Base-by-base conservation (phyloP, 805 yeast genomes). In the Candida coleopterorum region DNA sequence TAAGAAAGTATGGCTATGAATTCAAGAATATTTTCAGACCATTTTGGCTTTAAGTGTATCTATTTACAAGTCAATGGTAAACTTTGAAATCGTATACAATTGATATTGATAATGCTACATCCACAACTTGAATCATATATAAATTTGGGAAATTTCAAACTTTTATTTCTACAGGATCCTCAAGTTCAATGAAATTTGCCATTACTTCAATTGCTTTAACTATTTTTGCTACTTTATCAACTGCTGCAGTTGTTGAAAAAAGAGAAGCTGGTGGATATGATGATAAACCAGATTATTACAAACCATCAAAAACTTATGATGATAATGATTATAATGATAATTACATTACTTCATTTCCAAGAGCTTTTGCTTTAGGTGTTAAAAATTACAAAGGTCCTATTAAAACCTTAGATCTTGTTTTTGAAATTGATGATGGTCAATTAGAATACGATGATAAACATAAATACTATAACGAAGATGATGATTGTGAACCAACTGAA, bases 241-340 rank as follows among this genome's bases (percentile, higher is more conserved):
- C 33, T 30, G 33, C 33, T 12, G 25, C 33, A 8, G 20, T 21
- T 12, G 33, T 30, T 30, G 25, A 30, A 10, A 30, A 30, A 30
- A 30, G 33, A 22, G 33, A 30, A 20, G 33, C 33, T 21, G 33
- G 25, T 18, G 33, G 33, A 3, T 30, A 30, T 21, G 33, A 18
- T 4, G 23, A 4, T 22, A 22, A 22, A 7, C 14, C 11, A 5
- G 23, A 29, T 8, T 10, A 29, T 12, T 11, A 16, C n/a, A 29
- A 17, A 18, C 32, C 32, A 29, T 4, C 17, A 6, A 27, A 11
- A 14, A 29, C 6, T 21, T 22, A 30, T 22, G 17, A 30, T 11
- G n/a, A n/a, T n/a, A 11, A 29, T 12, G 25, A 18, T 22, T 22
- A 22, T 16, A n/a, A n/a, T n/a, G 33, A 21, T 22, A 25, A 25